Evolutionary conservation across 495 filamentous ascomycete species (phyloP), one percentile per base, ranked within the genome.

Genomic region (Penicillium herquei): DNA sequence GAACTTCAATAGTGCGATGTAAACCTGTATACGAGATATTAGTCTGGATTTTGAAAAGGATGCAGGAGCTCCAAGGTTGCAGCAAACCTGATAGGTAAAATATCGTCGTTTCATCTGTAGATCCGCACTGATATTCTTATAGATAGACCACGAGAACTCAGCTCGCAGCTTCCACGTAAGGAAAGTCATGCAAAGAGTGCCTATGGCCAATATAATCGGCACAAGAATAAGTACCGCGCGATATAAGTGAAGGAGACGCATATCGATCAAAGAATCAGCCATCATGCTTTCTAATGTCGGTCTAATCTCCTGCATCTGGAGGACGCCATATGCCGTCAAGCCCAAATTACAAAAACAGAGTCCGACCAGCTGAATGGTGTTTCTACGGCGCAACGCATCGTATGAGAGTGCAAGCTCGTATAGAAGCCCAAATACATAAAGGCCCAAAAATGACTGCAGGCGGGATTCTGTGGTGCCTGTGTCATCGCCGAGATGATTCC

Each of bases 1-100:
- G 39, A 64, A 64, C 43, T 64, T 64, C 5, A 64, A 44, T 4
- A 64, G 54, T 7, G 61, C 51, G 12, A 64, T 61, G 37, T 57
- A 64, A 2, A 64, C 61, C 61, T 64, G 17, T 7, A 31, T 26
- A 14, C 0, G 7, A 21, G 31, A 17, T 41, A 13, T 42, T 10
- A 42, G 14, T 16, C 5, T 9, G 17, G 18, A 8, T 1, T 18
- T 9, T 17, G 21, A 26, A 18, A 17, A n/a, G 7, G n/a, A 16
- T 7, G 39, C 9, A 8, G 10, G 9, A 6, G n/a, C n/a, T 12
- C 1, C 5, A 3, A 17, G 18, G 18, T 3, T 18, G 39, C 18
- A 17, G 16, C n/a, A 7, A 42, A 42, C 39, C 39, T 42, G 39
- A 42, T 42, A 42, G 4, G n/a, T 34, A 10, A 16, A 34, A 33